Evolutionary conservation across 106 monocot genomes (phyloP).

Genomic region (Ottelia alismoides): DNA sequence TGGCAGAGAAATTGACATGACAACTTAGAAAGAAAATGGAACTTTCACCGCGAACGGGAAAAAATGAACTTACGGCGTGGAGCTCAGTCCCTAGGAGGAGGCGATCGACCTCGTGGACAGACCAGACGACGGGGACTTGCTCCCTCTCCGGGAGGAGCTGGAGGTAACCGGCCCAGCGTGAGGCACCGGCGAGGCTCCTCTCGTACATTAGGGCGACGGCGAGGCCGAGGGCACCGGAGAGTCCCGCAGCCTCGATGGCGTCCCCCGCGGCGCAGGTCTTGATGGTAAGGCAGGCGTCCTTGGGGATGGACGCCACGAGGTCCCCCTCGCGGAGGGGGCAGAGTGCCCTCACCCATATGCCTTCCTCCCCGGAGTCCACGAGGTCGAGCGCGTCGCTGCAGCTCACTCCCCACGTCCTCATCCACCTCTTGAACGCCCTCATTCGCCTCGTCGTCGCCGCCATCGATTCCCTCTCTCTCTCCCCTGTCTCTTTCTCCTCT

Average conservation of each 20-base stretch:
- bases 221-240: slow-evolving; percentile 50
- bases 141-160: slow-evolving; percentile 70
- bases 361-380: slow-evolving; percentile 15
- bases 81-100: slow-evolving; percentile 84
- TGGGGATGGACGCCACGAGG: slow-evolving; percentile 79
- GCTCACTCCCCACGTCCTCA: slow-evolving; percentile 38
- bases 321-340: slow-evolving; percentile 55
- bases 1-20: too few relatives aligned
- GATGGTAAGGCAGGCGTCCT: slow-evolving; percentile 68
- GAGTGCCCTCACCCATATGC: slow-evolving; percentile 47
- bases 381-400: slow-evolving; percentile 59
- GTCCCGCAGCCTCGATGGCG: slow-evolving; percentile 39
- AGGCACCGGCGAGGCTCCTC: slow-evolving; percentile 38
- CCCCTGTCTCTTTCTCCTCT: too few relatives aligned
- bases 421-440: slow-evolving; percentile 87
- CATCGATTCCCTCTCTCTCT: too few relatives aligned
- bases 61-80: slow-evolving; percentile 65
- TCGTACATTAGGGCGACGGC: slow-evolving; percentile 81
- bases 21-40: too few relatives aligned
- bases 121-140: slow-evolving; percentile 69
- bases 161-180: slow-evolving; percentile 78
- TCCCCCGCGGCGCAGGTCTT: slow-evolving; percentile 34
- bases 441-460: too few relatives aligned
- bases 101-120: slow-evolving; percentile 34
- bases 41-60: too few relatives aligned